Evolutionary conservation across 768 basidiomycete genomes (phyloP).

Genomic region (Podaxis sp.): DNA sequence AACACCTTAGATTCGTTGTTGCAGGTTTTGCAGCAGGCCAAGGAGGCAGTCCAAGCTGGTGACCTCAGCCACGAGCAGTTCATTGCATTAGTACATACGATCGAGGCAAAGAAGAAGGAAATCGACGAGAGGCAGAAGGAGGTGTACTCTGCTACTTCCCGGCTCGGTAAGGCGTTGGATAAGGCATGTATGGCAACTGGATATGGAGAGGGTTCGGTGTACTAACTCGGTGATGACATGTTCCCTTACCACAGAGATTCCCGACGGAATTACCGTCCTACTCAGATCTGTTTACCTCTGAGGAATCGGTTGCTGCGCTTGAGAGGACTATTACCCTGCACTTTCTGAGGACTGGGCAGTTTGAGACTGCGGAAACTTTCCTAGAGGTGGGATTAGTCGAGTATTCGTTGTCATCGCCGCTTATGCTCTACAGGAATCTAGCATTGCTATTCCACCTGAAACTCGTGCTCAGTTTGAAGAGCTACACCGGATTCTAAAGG

Average conservation of each 20-base stretch:
- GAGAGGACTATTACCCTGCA: slow-evolving; percentile 72
- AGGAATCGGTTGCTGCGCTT: slow-evolving; percentile 53
- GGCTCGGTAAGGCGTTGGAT: slow-evolving; percentile 83
- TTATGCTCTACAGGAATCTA: slow-evolving; percentile 53
- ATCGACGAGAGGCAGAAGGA: slow-evolving; percentile 89
- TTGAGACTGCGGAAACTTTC: slow-evolving; percentile 71
- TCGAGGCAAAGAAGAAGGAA: slow-evolving; percentile 76
- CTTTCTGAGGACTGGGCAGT: slow-evolving; percentile 77
- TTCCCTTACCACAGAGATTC: slow-evolving; percentile 45
- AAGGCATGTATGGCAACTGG: slow-evolving; percentile 54
- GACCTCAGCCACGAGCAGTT: slow-evolving; percentile 46
- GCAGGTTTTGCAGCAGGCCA: slow-evolving; percentile 50
- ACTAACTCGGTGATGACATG: background rate
- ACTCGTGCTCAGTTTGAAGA: slow-evolving; percentile 57
- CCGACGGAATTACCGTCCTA: slow-evolving; percentile 58
- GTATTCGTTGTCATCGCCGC: background rate
- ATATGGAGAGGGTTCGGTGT: background rate
- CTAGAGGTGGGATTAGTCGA: slow-evolving; percentile 48
- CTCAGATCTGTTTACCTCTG: slow-evolving; percentile 60
- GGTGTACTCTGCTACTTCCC: slow-evolving; percentile 69
- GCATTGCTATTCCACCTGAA: slow-evolving; percentile 47
- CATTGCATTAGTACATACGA: slow-evolving; percentile 45
- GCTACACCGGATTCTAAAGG: slow-evolving; percentile 67
- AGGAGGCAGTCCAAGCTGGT: slow-evolving; percentile 45
- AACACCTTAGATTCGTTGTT: slow-evolving; percentile 66